These are phyloP conservation scores for Miamiensis avidus DNA, from an alignment of 169 alveolate species.

Conservation along the genomic window DNA sequence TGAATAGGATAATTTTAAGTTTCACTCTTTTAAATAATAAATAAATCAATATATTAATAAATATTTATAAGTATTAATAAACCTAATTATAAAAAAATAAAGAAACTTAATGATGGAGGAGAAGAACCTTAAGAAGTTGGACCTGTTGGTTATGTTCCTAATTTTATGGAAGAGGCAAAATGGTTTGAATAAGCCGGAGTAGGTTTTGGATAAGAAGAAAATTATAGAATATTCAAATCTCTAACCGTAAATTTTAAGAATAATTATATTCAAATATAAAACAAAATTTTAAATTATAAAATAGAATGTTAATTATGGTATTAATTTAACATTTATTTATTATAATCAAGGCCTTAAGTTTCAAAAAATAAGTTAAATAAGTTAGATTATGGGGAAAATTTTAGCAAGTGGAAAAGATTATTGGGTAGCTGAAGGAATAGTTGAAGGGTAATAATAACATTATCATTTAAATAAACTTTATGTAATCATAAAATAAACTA, in stretches of 20 bases:
- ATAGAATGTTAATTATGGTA: too few relatives aligned
- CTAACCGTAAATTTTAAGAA: conserved; percentile 42
- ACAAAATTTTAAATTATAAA: too few relatives aligned
- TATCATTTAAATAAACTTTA: neutral
- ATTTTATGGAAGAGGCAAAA: conserved; percentile 57
- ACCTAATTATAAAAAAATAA: neutral
- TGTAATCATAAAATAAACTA: too few relatives aligned
- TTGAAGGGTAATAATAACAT: neutral
- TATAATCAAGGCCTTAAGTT: neutral
- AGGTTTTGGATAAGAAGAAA: conserved; percentile 63
- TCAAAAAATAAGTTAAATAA: conserved; percentile 35
- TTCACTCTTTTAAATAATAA: neutral
- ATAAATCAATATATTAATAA: neutral
- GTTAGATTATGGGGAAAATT: conserved; percentile 77
- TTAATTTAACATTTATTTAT: neutral
- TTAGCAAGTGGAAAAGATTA: conserved; percentile 69
- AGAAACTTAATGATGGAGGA: conserved; percentile 33
- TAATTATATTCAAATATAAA: neutral
- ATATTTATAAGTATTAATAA: neutral
- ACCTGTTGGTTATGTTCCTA: conserved; percentile 58
- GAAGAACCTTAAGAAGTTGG: conserved; percentile 41
- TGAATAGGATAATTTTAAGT: neutral
- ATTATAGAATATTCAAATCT: conserved; percentile 53
- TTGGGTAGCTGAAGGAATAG: conserved; percentile 74
- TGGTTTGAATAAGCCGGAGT: conserved; percentile 72